Evolutionary conservation across 2,329 filamentous ascomycete genomes (phyloP).

Genomic region (Aureobasidium subglaciale): DNA sequence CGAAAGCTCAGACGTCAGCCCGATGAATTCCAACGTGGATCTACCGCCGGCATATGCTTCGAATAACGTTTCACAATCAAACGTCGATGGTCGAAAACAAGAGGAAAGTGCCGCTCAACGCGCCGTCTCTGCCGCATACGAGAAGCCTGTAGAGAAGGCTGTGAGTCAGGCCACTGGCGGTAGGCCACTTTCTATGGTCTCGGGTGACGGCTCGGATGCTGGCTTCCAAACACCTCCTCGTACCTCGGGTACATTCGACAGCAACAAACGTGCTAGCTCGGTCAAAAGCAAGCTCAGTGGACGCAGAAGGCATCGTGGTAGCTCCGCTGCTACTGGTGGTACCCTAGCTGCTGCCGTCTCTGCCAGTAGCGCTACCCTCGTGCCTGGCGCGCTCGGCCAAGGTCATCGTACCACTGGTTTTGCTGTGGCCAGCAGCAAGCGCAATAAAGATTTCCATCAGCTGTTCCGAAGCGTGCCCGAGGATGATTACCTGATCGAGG

Average conservation of each 20-base stretch:
- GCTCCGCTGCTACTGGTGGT: slow-evolving; percentile 57
- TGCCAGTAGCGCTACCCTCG: slow-evolving; percentile 63
- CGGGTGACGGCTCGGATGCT: slow-evolving; percentile 28
- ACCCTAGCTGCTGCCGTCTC: slow-evolving; percentile 66
- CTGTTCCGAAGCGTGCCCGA: slow-evolving; percentile 95
- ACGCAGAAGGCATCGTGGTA: slow-evolving; percentile 65
- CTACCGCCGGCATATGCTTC: neutral
- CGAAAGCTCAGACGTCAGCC: slow-evolving; percentile 47
- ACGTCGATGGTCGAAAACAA: slow-evolving; percentile 34
- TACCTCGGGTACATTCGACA: slow-evolving; percentile 57
- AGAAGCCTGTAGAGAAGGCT: slow-evolving; percentile 31
- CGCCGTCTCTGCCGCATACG: slow-evolving; percentile 55
- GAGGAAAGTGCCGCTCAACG: slow-evolving; percentile 53
- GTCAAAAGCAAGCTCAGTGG: slow-evolving; percentile 47
- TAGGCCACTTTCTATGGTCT: slow-evolving; percentile 34
- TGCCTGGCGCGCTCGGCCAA: slow-evolving; percentile 50
- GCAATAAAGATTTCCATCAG: slow-evolving; percentile 90
- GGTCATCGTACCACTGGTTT: slow-evolving; percentile 84
- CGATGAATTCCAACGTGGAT: slow-evolving; percentile 47
- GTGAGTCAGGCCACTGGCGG: slow-evolving; percentile 28
- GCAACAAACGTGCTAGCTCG: slow-evolving; percentile 47
- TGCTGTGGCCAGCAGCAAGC: slow-evolving; percentile 89
- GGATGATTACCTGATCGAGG: slow-evolving; percentile 95
- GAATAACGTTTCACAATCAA: neutral
- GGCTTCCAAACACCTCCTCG: slow-evolving; percentile 61